Base-by-base conservation (phyloP, 257 asterid species). In the Nicotiana obtusifolia region DNA sequence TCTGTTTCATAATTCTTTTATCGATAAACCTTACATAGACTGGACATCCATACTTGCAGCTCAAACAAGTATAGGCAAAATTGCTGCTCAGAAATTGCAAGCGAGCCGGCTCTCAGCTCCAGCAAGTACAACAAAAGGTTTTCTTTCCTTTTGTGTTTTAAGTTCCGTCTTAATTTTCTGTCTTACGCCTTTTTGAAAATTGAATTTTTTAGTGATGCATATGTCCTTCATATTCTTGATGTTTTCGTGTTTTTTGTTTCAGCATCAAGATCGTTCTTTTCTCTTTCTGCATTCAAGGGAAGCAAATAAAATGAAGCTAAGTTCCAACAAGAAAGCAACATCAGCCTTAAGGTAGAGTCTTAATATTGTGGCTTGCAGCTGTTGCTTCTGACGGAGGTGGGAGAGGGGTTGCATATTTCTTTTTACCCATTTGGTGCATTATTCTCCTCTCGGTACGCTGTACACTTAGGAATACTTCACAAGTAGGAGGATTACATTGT, bases 211-310 rank as follows among this genome's bases (percentile, higher is more conserved):
- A 26, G 26, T 26, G 41, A 75, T 49, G 47, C 24, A 22, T 37
- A 37, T 78, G 49, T 69, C 64, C 60, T 7, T 26, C 57, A 56
- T 68, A n/a, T 37, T 17, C 35, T 56, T 57, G 76, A 49, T 26
- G 54, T 78, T 81, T 20, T 82, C 71, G 78, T 79, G 73, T 76
- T 82, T 82, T 83, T 73, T 85, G 82, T 89, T 88, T 88, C 99
- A 96, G 98, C 97, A 82, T 80, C 97, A 83, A 88, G 98, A 89
- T 93, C 98, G 53, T 96, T 96, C 94, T 94, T 96, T 92, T 96
- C 98, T 77, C 99, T 96, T 88, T 96, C 99, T 82, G 98, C 98
- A 71, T 96, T 96, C 83, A 94, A 92, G 89, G 97, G 98, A 82
- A 87, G 93, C 89, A 94, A 90, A 86, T 91, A 92, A 89, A 84